These are phyloP conservation scores for Mycena venus DNA, from an alignment of 768 basidiomycete species.

Conservation along the genomic window DNA sequence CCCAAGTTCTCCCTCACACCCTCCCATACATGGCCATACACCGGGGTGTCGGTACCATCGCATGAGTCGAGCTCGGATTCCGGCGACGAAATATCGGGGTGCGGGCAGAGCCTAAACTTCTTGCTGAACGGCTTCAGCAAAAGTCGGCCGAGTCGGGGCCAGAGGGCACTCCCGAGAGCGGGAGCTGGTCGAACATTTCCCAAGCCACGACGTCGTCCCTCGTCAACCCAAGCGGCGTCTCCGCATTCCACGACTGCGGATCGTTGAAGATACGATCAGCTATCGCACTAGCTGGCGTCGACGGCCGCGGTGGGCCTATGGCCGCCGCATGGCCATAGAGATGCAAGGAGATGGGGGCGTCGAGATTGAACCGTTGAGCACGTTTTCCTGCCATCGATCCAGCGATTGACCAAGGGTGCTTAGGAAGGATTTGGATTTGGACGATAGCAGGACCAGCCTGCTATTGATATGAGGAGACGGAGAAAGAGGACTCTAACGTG, in stretches of 20 bases:
- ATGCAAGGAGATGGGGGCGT: background rate
- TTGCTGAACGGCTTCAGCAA: slow-evolving; percentile 4
- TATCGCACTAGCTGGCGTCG: slow-evolving; percentile 13
- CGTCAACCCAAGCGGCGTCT: background rate
- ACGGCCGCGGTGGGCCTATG: too few species aligned
- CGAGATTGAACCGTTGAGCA: background rate
- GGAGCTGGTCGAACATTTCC: slow-evolving; percentile 24
- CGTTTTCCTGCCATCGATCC: slow-evolving; percentile 21
- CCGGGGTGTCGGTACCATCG: background rate
- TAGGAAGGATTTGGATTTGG: background rate
- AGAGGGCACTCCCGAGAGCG: background rate
- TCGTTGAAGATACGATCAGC: slow-evolving; percentile 29
- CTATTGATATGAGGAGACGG: slow-evolving; percentile 17
- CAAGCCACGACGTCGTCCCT: slow-evolving; percentile 5
- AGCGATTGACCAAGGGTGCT: background rate
- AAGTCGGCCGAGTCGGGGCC: slow-evolving; percentile 17
- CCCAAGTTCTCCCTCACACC: background rate
- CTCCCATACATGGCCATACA: background rate
- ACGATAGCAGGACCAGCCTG: slow-evolving; percentile 26
- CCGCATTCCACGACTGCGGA: slow-evolving; percentile 12
- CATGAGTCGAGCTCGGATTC: slow-evolving; percentile 4
- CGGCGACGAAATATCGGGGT: background rate
- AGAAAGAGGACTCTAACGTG: background rate
- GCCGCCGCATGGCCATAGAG: too few species aligned
- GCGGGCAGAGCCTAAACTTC: background rate